Evolutionary conservation across 2,329 filamentous ascomycete species (phyloP).

Genomic region (Sarocladium strictum): DNA sequence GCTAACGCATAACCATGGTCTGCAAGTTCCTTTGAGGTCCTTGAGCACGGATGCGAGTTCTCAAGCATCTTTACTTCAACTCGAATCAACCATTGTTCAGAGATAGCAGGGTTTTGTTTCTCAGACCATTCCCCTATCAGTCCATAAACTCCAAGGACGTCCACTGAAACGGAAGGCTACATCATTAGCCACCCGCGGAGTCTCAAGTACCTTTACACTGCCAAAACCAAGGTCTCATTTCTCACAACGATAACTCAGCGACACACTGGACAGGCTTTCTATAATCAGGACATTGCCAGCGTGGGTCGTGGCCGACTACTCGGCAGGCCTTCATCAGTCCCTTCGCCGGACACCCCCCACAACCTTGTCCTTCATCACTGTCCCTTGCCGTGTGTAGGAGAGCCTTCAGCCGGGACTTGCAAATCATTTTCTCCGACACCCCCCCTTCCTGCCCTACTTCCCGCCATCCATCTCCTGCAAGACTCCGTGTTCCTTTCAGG

Average conservation of each 20-base stretch:
- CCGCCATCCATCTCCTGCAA: neutral
- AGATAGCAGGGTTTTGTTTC: neutral
- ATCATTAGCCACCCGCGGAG: neutral
- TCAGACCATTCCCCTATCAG: neutral
- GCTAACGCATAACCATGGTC: neutral
- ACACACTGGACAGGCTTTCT: neutral
- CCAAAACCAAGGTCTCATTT: neutral
- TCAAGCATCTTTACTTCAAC: neutral
- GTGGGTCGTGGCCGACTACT: neutral
- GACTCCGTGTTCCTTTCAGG: constrained; percentile 4
- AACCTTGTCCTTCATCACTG: constrained; percentile 9
- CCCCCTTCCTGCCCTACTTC: neutral
- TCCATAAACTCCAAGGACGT: neutral
- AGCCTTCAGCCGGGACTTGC: constrained; percentile 9
- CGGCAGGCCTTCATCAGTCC: constrained; percentile 4
- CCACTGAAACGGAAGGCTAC: neutral
- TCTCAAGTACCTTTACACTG: neutral
- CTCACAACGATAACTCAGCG: neutral
- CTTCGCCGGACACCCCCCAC: constrained; percentile 7
- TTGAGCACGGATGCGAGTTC: neutral
- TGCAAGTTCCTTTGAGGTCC: neutral
- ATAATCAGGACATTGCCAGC: neutral
- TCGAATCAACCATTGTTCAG: neutral
- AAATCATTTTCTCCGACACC: constrained; percentile 8
- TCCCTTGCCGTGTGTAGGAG: constrained; percentile 6